Evolutionary conservation across 2,329 filamentous ascomycete genomes (phyloP), one percentile per base, ranked within the genome.

Genomic region (Hypoxylon sp.): DNA sequence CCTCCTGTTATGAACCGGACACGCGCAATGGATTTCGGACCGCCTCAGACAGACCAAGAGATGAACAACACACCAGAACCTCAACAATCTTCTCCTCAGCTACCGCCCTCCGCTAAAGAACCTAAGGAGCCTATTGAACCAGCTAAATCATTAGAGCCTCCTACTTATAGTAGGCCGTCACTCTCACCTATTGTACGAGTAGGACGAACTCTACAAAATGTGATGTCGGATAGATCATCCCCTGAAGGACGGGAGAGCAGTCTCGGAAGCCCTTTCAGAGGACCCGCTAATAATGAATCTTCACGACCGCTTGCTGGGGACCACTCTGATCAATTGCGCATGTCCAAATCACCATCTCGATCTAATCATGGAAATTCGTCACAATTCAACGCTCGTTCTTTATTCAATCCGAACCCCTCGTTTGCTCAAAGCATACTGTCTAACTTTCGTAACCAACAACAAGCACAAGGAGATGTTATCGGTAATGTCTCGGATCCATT

Each of bases 121-220:
- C 54, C 63, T 5, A 73, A 71, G 58, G 68, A 57, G 11, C 51
- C 65, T 50, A 58, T 59, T 24, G 73, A 71, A 14, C 72, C 66
- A 17, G 10, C 62, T 44, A 71, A 70, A 29, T 66, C 75, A 10
- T 59, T 75, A 22, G 76, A 75, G 42, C 67, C 71, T 37, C 73
- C 74, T 47, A 59, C 58, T 31, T 48, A 33, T n/a, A 65, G 55
- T 51, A 72, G 75, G 39, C 75, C 75, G 10, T 76, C 75, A 1
- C 78, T 90, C 0, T 88, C 87, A 4, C 86, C 87, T 1, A 88
- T 88, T 37, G 84, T 89, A n/a, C 82, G 87, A 50, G 87, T 83
- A 26, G 87, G 87, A 2, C 81, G 85, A 52, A 86, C 84, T 31
- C 77, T 90, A 13, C 87, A 89, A 73, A 87, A 83, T 64, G 84